Base-by-base conservation (phyloP, 2,329 filamentous ascomycete genomes). In the Hymenoscyphus salicellus region DNA sequence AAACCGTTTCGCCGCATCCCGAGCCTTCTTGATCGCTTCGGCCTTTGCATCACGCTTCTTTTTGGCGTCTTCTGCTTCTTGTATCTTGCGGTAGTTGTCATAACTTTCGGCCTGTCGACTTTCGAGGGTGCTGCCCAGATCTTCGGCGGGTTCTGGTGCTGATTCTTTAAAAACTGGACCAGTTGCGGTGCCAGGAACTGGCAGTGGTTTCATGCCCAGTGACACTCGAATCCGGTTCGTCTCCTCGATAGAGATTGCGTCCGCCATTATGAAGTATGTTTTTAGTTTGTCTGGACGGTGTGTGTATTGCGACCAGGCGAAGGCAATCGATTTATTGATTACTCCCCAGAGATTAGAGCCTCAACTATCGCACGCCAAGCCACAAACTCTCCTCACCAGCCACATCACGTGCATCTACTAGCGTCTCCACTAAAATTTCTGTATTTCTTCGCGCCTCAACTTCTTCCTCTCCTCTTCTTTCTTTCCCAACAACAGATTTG, bases 191-290 rank as follows among this genome's bases (percentile, higher is more conserved):
- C 91, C 91, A 30, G 93, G 91, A 11, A 96, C 91, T 28, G 93
- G 92, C 73, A 98, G 81, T 30, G 93, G 93, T 75, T 94, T 92
- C 82, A 97, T 87, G 74, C 94, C 94, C 80, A 97, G 87, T 59
- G 92, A 92, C 72, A 89, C 83, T 73, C 94, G 92, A 74, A 97
- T 89, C 75, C 93, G 91, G 81, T 98, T 98, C 70, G 92, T 92
- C 83, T 97, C 93, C 78, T 96, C 91, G 75, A 98, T 93, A 32
- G 90, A 89, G 55, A 91, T 86, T 72, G 87, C 82, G 76, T 89
- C 86, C 81, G 73, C 68, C 74, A 76, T 76, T 30, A 17, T 72
- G 65, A 46, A 36, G 55, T n/a, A 55, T 58, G 14, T 56, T 60
- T 8, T 55, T 17, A 8, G 14, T 52, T 10, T 20, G 41, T 2